Evolutionary conservation across 352 stramenopile species (phyloP), one percentile per base, ranked within the genome.

Genomic region (Globisporangium parvum): DNA sequence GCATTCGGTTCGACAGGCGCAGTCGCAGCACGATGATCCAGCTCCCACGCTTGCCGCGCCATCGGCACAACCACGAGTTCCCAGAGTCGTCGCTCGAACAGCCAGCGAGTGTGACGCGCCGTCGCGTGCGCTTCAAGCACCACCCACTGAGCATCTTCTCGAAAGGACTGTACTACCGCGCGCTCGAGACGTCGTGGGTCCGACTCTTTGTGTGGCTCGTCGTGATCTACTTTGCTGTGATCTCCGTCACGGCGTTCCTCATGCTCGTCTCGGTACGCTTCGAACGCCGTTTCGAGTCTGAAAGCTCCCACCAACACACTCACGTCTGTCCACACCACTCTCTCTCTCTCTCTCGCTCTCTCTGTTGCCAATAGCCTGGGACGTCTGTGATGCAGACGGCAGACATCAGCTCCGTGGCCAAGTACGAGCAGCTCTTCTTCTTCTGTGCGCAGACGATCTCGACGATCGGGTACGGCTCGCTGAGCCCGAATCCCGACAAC

Each of bases 381-480:
- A 44, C 55, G 1, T 47, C 37, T 17, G 47, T 66, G 23, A 12
- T 54, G 3, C 47, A 59, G 35, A 63, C 47, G 0, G n/a, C 24
- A 3, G 48, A 57, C 11, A 57, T 67, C 14, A 41, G 60, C 12
- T 51, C 62, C 5, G 31, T 48, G 3, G 55, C 60, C 11, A 35
- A 55, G 20, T 85, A 72, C 42, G 61, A 63, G 21, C 60, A 65
- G 6, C 50, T 83, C 2, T 81, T 86, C 44, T 84, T 82, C 57
- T 86, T 81, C 42, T 80, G 71, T n/a, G 67, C 67, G 12, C 75
- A 86, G 54, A 86, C 75, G 10, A 68, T 86, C n/a, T 84, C 73
- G 15, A 84, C 73, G 6, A 70, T 86, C 49, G 75, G 75, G 2
- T 86, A 82, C 28, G 73, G 75, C 5, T 52, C 54, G 6, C 45